Conservation (phyloP, 495 filamentous ascomycete species). For the Hypoxylon crocopeplum region DNA sequence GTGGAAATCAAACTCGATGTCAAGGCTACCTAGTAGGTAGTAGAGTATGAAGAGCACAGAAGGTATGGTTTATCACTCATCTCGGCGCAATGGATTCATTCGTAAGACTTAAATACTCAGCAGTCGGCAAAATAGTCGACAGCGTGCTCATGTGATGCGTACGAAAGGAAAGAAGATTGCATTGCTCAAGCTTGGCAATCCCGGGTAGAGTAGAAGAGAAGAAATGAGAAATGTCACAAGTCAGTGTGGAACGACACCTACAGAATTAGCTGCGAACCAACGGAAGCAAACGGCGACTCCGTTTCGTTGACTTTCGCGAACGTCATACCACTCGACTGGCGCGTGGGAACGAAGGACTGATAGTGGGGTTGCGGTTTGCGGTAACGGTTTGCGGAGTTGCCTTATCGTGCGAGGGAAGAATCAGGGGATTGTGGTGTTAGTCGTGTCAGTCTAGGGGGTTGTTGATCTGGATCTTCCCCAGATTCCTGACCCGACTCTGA, state of each 20-base stretch:
- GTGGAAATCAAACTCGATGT: background rate
- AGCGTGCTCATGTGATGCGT: too few relatives aligned
- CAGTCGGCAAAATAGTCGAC: too few relatives aligned
- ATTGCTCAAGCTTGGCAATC: background rate
- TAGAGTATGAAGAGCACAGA: too few relatives aligned
- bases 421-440: constrained; percentile 36
- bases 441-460: constrained; percentile 12
- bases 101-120: too few relatives aligned
- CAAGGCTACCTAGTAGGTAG: too few relatives aligned
- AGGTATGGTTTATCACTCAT: too few relatives aligned
- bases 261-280: background rate
- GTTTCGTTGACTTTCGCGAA: constrained; percentile 29
- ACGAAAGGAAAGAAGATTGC: too few relatives aligned
- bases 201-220: background rate
- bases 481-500: constrained; percentile 22
- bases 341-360: constrained; percentile 6
- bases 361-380: constrained; percentile 24
- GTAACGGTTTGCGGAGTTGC: constrained; percentile 24
- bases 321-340: constrained; percentile 31
- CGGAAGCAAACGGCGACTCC: constrained; percentile 34
- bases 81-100: too few relatives aligned
- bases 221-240: background rate
- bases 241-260: constrained; percentile 23
- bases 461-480: constrained; percentile 19
- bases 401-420: constrained; percentile 28